Evolutionary conservation across 2,329 filamentous ascomycete genomes (phyloP), one percentile per base, ranked within the genome.

Genomic region (Stagonosporopsis vannaccii): DNA sequence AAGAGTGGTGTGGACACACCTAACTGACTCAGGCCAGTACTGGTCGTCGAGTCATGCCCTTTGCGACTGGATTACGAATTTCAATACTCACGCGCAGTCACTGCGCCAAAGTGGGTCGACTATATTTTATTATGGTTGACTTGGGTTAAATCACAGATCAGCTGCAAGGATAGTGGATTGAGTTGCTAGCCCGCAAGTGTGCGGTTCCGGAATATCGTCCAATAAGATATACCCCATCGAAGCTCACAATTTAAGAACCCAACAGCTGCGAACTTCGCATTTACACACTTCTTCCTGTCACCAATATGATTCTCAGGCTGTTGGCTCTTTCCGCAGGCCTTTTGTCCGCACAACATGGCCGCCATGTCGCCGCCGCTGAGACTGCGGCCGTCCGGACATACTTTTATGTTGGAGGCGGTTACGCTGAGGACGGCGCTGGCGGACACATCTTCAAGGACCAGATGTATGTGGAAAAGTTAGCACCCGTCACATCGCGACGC

Each of bases 401-500:
- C 46, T 67, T 67, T 40, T 66, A 66, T 35, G 30, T 62, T 11
- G 63, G 65, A 7, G 65, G 65, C n/a, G 36, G 58, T 15, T 67
- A 67, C 20, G 42, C 22, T 28, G 49, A 58, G 6, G 48, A 63
- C 19, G 44, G 57, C n/a, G 49, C 26, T 20, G 61, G 56, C 22
- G 43, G 61, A 25, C 53, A 59, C 25, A 57, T 59, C 23, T 59
- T 59, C 48, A 56, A 57, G 33, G 53, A 57, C 25, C 66, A 70
- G 46, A 63, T 70, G 39, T 71, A 71, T 42, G 66, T 73, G 13
- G 70, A 75, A 17, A 72, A 72, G 40, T 59, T 72, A 7, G 3
- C 22, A 63, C 53, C 6, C 63, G 61, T 12, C 8, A 35, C 8
- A 23, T 37, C 11, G 20, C 47, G n/a, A 59, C 56, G 4, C 45